Base-by-base conservation (phyloP, 345 rosid species). In the Raphanus raphanistrum region DNA sequence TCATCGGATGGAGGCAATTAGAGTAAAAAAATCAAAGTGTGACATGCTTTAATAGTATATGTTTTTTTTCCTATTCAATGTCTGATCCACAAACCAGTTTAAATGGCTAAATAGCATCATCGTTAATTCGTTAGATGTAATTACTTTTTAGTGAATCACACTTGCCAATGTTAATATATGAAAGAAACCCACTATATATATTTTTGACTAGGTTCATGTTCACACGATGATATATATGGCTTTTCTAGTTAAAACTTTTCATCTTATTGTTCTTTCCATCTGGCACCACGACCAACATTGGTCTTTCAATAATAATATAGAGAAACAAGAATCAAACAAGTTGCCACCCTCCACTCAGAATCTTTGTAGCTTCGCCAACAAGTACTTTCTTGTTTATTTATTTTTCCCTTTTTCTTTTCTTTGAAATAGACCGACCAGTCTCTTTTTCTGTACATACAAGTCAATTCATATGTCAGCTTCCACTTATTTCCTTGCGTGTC, bases 301-400 rank as follows among this genome's bases (percentile, higher is more conserved):
- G 35, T 73, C 62, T 33, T 32, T 25, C 33, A 8, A 63, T 67
- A 67, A 13, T 27, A 48, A 48, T 60, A 45, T 61, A 69, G 0
- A 15, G 27, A 29, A 35, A 50, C 11, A 26, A 68, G 8, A 68
- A 32, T 4, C 73, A 35, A 76, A 76, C 64, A 50, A 70, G 6
- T 70, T 31, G 55, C 33, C 5, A 70, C 71, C 76, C 58, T 70
- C 35, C 80, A 63, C 63, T 77, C 6, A 69, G 75, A 63, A 77
- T 52, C 66, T 76, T 76, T 70, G 35, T 63, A 17, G 29, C 76
- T 28, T 77, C 26, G 75, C 70, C 80, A 70, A 71, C 50, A 77
- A 77, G 71, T 77, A 32, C 60, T 71, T 77, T 72, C 33, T 69
- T 41, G 9, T 61, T 35, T 8, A 28, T 5, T 67, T 43, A 45